These are phyloP conservation scores for Parmelia sp. DNA, from an alignment of 495 filamentous ascomycete genomes.

Conservation along the genomic window DNA sequence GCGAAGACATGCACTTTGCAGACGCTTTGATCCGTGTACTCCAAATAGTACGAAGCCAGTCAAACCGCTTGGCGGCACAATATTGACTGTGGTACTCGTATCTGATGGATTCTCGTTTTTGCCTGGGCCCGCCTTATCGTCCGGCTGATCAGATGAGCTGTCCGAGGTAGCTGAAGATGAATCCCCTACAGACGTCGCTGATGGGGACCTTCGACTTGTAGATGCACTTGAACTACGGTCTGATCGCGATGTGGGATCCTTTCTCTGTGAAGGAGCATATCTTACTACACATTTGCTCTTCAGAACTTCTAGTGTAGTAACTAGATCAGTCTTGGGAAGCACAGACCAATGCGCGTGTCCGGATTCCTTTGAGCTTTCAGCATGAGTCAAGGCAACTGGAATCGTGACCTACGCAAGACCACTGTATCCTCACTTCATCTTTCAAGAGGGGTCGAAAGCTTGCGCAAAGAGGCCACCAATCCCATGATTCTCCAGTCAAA, in stretches of 20 bases:
- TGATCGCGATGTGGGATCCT: neutral
- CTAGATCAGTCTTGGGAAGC: neutral
- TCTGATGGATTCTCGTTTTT: neutral
- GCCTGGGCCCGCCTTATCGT: neutral
- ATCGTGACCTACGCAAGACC: neutral
- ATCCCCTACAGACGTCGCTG: neutral
- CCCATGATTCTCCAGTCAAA: neutral
- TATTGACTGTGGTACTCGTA: neutral
- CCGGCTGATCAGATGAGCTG: neutral
- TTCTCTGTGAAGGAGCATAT: neutral
- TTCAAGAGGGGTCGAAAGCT: neutral
- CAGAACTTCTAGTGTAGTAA: neutral
- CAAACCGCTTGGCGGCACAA: neutral
- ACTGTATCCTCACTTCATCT: neutral
- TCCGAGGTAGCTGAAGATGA: neutral
- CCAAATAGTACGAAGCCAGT: neutral
- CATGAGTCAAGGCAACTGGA: neutral
- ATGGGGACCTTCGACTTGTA: neutral
- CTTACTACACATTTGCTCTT: neutral
- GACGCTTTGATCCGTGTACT: slow-evolving; percentile 4
- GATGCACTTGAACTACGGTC: neutral
- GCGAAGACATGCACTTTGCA: neutral
- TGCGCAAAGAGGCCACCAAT: neutral
- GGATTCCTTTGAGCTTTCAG: neutral
- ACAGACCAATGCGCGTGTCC: neutral